Evolutionary conservation across 1,284 basidiomycete species (phyloP).

Genomic region (Trichosporon sp.): DNA sequence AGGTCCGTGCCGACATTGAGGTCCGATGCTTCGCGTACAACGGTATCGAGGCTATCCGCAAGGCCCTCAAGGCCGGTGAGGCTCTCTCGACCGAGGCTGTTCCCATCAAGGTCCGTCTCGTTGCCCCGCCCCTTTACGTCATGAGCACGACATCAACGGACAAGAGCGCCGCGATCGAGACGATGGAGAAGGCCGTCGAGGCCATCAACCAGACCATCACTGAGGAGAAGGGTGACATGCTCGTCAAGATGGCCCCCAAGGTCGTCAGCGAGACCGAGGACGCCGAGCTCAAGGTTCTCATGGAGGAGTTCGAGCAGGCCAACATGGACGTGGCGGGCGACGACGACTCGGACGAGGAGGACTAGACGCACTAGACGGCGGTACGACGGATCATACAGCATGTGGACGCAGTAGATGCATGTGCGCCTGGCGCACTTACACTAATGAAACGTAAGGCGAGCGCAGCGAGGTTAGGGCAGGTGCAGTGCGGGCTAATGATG

Average conservation of each 20-base stretch:
- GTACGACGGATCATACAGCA: conserved; percentile 5
- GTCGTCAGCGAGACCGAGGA: conserved; percentile 96
- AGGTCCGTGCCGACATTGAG: conserved; percentile 96
- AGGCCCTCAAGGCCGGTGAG: conserved; percentile 86
- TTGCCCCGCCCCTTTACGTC: conserved; percentile 95
- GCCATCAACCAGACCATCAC: conserved; percentile 83
- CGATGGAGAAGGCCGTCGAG: conserved; percentile 90
- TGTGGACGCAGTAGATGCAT: conserved; percentile 16
- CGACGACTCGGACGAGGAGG: conserved; percentile 62
- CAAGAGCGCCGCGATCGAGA: conserved; percentile 90
- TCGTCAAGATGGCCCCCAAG: conserved; percentile 98
- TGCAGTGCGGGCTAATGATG: neutral
- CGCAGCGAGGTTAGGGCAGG: neutral
- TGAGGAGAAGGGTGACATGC: conserved; percentile 77
- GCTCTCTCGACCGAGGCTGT: conserved; percentile 81
- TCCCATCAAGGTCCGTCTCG: conserved; percentile 95
- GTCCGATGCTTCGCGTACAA: conserved; percentile 94
- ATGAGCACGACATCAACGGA: conserved; percentile 95
- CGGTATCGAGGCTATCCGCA: conserved; percentile 98
- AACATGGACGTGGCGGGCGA: conserved; percentile 94
- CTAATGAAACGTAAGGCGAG: neutral
- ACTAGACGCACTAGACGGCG: conserved; percentile 28
- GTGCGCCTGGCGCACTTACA: conserved; percentile 13
- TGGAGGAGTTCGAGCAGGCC: conserved; percentile 87
- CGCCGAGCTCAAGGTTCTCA: conserved; percentile 88